Conservation (phyloP, 2,329 filamentous ascomycete species). For the Dothideomycetes sp. region DNA sequence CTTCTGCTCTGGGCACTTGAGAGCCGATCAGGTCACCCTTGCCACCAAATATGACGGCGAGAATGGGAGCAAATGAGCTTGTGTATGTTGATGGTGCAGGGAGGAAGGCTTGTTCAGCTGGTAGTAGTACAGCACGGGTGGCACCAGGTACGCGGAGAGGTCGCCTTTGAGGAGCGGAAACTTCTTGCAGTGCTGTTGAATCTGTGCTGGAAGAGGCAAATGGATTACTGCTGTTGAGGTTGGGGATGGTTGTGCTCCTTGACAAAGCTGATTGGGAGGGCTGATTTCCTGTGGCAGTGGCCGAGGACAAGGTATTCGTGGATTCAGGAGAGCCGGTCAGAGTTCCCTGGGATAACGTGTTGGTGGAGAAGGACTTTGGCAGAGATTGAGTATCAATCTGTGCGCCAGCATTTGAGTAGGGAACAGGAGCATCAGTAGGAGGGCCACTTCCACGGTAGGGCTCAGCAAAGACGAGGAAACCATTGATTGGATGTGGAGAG, state of each 20-base stretch:
- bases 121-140: constrained; percentile 28
- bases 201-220: neutral
- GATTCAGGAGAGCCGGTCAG: constrained; percentile 19
- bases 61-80: constrained; percentile 13
- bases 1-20: constrained; percentile 60
- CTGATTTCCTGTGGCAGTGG: constrained; percentile 23
- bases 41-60: constrained; percentile 30
- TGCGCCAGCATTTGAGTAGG: constrained; percentile 23
- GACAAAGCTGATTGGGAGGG: neutral
- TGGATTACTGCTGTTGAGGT: constrained; percentile 1
- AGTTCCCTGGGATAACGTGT: constrained; percentile 13
- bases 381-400: constrained; percentile 17
- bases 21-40: constrained; percentile 57
- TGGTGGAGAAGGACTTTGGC: constrained; percentile 21
- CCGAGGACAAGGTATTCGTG: constrained; percentile 29
- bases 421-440: constrained; percentile 30
- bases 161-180: constrained; percentile 7
- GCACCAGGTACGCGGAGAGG: constrained; percentile 23
- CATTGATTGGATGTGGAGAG: constrained; percentile 35
- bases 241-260: constrained; percentile 4
- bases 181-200: constrained; percentile 8
- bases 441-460: constrained; percentile 34
- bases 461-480: constrained; percentile 37
- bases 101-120: constrained; percentile 35
- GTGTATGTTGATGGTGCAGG: constrained; percentile 29